Base-by-base conservation (phyloP, 2,329 filamentous ascomycete genomes). In the Apiospora sp. region DNA sequence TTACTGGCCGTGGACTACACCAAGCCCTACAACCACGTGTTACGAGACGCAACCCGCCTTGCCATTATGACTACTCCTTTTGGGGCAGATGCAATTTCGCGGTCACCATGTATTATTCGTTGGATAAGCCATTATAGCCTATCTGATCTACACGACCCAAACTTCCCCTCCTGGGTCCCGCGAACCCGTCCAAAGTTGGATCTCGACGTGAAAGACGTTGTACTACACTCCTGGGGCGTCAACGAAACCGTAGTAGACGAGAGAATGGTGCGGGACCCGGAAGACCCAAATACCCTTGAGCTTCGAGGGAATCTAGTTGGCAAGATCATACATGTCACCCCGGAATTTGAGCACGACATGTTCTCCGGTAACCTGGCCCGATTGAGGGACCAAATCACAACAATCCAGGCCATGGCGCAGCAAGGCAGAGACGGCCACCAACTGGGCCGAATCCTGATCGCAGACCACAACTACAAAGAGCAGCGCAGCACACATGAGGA, bases 361-460 rank as follows among this genome's bases (percentile, higher is more conserved):
- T 51, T 51, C n/a, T 2, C n/a, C 7, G 48, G n/a, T n/a, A n/a
- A 51, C 4, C n/a, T 27, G 1, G 48, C 48, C n/a, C 7, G 13
- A n/a, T 10, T 27, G n/a, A 12, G 48, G 8, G 2, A 3, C n/a
- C 48, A 51, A n/a, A n/a, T 51, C n/a, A 12, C n/a, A 3, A 24
- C n/a, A 5, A 13, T 51, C n/a, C 48, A 51, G 48, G n/a, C 8
- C n/a, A 51, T 51, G 48, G n/a, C n/a, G 48, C n/a, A 1, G 8
- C 4, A 1, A 4, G n/a, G 48, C 10, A 7, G 10, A 3, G 4
- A 0, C 12, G 7, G 4, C 3, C 7, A 27, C 10, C 8, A 51
- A n/a, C 48, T 51, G n/a, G 48, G 22, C n/a, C n/a, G 48, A 1
- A 7, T 51, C 27, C 48, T 51, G 3, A 51, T 51, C 48, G 48